phyloP scores from a whole-genome alignment of 306 rosid species.

The Fragaria nilgerrensis region DNA sequence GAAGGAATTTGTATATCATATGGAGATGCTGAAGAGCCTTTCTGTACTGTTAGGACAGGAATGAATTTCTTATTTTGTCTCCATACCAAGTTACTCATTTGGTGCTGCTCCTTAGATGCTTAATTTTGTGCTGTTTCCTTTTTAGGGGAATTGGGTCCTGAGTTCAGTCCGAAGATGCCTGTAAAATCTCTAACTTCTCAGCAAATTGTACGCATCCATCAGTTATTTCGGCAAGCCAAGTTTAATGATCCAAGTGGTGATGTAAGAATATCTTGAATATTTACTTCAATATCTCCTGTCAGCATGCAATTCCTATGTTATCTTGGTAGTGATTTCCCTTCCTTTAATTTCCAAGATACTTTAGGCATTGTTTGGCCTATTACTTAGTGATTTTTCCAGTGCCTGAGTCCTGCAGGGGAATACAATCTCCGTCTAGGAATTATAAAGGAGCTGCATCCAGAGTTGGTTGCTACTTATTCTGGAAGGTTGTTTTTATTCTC shows the following conservation, averaged over 20 bases:
- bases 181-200: conserved; percentile 83
- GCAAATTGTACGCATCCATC: conserved; percentile 92
- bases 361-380: conserved; percentile 22
- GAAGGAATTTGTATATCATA: not conserved
- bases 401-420: conserved; percentile 99
- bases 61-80: too few relatives aligned
- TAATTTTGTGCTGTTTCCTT: conserved; percentile 5
- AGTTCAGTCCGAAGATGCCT: conserved; percentile 63
- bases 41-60: not conserved
- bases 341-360: not conserved
- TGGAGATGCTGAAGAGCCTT: not conserved
- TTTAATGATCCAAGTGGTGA: conserved; percentile 95
- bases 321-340: conserved; percentile 1
- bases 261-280: conserved; percentile 29
- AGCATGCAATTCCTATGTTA: not conserved
- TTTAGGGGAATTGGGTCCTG: conserved; percentile 95
- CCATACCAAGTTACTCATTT: not conserved
- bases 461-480: conserved; percentile 97
- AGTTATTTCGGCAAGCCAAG: conserved; percentile 95
- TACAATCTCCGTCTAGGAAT: conserved; percentile 97
- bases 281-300: not conserved
- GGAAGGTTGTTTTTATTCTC: conserved; percentile 68
- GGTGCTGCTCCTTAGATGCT: conserved; percentile 1
- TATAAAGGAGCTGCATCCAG: conserved; percentile 95
- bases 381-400: conserved; percentile 46